Base-by-base conservation (phyloP, 805 yeast genomes). In the Blastobotrys attinorum region DNA sequence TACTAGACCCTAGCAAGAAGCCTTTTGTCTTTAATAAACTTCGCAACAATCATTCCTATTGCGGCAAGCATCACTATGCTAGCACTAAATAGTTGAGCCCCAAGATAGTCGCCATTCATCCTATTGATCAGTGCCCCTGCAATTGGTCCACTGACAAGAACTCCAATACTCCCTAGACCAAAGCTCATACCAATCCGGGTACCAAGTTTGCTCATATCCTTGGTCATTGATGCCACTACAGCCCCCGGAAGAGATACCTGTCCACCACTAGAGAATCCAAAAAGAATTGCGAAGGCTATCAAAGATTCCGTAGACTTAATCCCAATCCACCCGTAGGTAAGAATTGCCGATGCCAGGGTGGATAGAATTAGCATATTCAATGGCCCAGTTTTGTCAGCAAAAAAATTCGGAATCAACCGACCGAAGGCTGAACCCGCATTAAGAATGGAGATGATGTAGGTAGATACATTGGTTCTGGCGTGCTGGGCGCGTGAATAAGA, bases 131-230 rank as follows among this genome's bases (percentile, higher is more conserved):
- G 46, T 1, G 59, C 57, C 3, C 64, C 64, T 2, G 58, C 61
- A 15, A 60, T 47, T 13, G 64, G 64, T 20, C 56, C 39, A 3
- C 64, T 64, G 4, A 47, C 47, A 6, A 61, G 47, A 15, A 52
- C 37, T 3, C 73, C 76, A 51, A 73, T 67, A 0, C 89, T 72
- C 31, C 81, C 79, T 4, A 70, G 50, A 11, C 72, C 66, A 27
- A 84, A 66, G 1, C 86, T 73, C 33, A 77, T 45, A 2, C 85
- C 85, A 84, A 85, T 80, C 17, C 64, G 49, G 3, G 58, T 49
- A 3, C 65, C 62, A 2, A 56, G 40, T 40, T 73, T 72, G 43
- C 67, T 63, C 1, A 77, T 74, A 15, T 71, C 73, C 4, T 53
- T 47, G 16, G 64, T 52, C 29, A 57, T 55, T 11, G 50, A 42